A percentile compares a stretch with the other conserved stretches of the same genome.
Evolutionary conservation across 169 alveolate genomes (phyloP).

Genomic region (Plasmodium vivax): DNA sequence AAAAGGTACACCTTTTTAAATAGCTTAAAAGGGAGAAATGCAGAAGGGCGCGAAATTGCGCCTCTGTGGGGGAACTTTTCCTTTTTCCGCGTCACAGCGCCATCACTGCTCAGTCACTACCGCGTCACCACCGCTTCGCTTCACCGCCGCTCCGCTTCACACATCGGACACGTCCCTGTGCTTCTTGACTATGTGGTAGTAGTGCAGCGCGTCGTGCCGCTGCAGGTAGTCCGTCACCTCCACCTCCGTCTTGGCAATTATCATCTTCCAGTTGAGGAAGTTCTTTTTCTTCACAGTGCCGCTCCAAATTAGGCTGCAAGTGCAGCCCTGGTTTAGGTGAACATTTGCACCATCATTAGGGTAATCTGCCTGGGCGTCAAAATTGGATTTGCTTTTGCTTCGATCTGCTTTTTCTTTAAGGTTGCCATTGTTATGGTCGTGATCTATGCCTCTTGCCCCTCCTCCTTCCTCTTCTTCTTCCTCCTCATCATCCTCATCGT

Average conservation of each 20-base stretch:
- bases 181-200: slow-evolving; percentile 50
- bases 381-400: not conserved
- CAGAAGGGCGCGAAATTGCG: not conserved
- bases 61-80: not conserved
- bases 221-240: slow-evolving; percentile 50
- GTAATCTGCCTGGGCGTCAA: slow-evolving; percentile 15
- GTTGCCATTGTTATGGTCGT: not conserved
- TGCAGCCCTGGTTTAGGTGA: slow-evolving; percentile 22
- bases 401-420: not conserved
- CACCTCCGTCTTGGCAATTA: slow-evolving; percentile 56
- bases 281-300: slow-evolving; percentile 83
- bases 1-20: not conserved
- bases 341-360: slow-evolving; percentile 27
- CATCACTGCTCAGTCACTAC: too few relatives aligned
- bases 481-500: not conserved
- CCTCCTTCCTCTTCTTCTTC: not conserved
- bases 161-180: slow-evolving; percentile 33
- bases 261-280: slow-evolving; percentile 83
- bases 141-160: not conserved
- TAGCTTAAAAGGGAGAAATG: not conserved
- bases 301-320: slow-evolving; percentile 87
- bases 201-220: slow-evolving; percentile 60
- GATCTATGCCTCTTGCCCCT: not conserved
- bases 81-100: not conserved
- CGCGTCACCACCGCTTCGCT: too few relatives aligned